A percentile compares a stretch with the other conserved stretches of the same genome.
Conservation (phyloP, 73 alveolate species). For the Halteria grandinella region DNA sequence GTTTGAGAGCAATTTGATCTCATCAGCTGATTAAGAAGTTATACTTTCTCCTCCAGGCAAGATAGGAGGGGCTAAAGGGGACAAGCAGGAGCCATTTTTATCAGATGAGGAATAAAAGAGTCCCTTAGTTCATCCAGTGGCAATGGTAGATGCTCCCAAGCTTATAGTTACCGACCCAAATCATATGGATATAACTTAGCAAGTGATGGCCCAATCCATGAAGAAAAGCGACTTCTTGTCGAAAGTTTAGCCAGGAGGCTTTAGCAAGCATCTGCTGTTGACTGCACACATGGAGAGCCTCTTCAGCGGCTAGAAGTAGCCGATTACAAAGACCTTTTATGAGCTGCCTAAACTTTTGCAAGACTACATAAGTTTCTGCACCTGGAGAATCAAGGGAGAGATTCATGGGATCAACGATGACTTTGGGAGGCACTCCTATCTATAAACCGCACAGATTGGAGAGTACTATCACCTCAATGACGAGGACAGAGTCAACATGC, state of each 20-base stretch:
- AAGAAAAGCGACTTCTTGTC: no score
- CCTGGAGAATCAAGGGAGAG: constrained; percentile 23
- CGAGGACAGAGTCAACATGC: constrained; percentile 41
- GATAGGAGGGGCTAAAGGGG: no score
- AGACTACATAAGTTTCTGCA: constrained; percentile 10
- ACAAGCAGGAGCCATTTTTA: no score
- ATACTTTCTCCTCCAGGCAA: no score
- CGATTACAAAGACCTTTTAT: background rate
- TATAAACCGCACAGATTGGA: constrained; percentile 33
- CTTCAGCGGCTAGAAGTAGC: background rate
- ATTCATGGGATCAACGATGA: constrained; percentile 41
- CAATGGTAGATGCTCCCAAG: no score
- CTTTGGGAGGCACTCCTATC: constrained; percentile 45
- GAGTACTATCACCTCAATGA: constrained; percentile 45
- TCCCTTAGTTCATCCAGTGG: no score
- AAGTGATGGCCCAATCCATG: no score
- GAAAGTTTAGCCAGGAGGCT: no score
- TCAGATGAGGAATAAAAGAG: no score
- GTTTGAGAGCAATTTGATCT: background rate
- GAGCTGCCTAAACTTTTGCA: background rate
- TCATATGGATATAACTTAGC: no score
- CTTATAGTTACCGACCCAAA: no score
- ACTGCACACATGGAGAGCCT: constrained; percentile 7
- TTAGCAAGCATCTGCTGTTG: no score
- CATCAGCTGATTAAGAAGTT: background rate